Evolutionary conservation across 306 rosid species (phyloP), one percentile per base, ranked within the genome.

Genomic region (Aeschynomene evenia): DNA sequence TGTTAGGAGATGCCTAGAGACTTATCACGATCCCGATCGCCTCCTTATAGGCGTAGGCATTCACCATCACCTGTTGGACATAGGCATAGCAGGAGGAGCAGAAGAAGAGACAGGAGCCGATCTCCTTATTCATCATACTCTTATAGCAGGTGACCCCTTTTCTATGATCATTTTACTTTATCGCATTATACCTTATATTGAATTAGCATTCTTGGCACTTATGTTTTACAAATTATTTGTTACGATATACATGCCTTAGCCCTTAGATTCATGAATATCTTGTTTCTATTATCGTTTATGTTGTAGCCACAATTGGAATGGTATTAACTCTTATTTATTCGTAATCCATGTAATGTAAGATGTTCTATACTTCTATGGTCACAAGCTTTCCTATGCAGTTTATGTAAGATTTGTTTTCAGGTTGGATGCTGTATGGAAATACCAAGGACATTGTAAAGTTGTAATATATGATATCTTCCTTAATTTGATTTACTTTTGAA

Each of bases 141-240:
- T 9, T 34, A 80, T 58, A 84, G 88, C 97, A 91, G 97, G 97
- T 95, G 95, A 91, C 70, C 89, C 88, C 75, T 91, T 89, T 89
- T 77, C 31, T 59, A 36, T 79, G 77, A 72, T 69, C 68, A 23
- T 68, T 66, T 81, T 76, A 45, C 40, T n/a, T 77, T 76, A 16
- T 66, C 51, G n/a, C 80, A 33, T 1, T 3, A 40, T 55, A 52
- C 49, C 0, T 51, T 48, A 9, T 52, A 48, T 77, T 42, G 53
- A 64, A 50, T 54, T 53, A 60, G 40, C 81, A 63, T 68, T 54
- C 74, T 26, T 69, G 83, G 62, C 70, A 49, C 45, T 78, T 33
- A 9, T 75, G 54, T 63, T 61, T 77, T 66, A 18, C 59, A 23
- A 75, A 37, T 53, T 83, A 62, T 81, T 59, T 66, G 51, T 55